Percentiles rank a stretch among this genome's conserved stretches.
phyloP scores from a whole-genome alignment of 2,329 filamentous ascomycete genomes.

The Fusarium sp. region DNA sequence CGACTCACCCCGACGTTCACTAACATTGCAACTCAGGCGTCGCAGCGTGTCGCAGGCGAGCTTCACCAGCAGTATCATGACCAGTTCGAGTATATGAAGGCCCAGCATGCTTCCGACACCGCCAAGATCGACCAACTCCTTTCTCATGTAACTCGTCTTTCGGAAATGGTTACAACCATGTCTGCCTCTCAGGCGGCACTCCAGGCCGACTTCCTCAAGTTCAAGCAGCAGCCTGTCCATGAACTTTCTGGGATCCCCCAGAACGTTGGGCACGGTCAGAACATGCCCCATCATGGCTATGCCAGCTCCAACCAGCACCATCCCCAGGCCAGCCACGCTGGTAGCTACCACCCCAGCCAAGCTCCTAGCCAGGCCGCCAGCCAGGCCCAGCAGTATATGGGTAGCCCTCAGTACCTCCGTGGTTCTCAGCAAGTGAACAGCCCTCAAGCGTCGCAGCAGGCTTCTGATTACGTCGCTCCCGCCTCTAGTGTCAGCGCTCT shows the following conservation, averaged over 20 bases:
- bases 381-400: constrained; percentile 49
- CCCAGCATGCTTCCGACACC: constrained; percentile 61
- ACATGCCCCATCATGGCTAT: constrained; percentile 45
- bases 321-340: constrained; percentile 45
- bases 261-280: constrained; percentile 34
- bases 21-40: constrained; percentile 71
- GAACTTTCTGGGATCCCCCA: constrained; percentile 53
- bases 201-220: constrained; percentile 71
- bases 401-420: constrained; percentile 52
- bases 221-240: constrained; percentile 61
- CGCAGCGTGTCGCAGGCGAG: constrained; percentile 74
- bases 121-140: constrained; percentile 80
- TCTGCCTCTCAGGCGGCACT: constrained; percentile 74
- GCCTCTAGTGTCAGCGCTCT: constrained; percentile 48
- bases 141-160: constrained; percentile 71
- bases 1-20: constrained; percentile 75
- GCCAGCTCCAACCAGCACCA: constrained; percentile 36
- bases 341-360: constrained; percentile 50
- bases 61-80: constrained; percentile 71
- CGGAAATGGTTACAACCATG: constrained; percentile 76
- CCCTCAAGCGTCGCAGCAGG: constrained; percentile 47
- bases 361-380: constrained; percentile 48
- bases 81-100: constrained; percentile 61
- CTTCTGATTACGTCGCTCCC: constrained; percentile 50
- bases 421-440: constrained; percentile 48